Evolutionary conservation across 768 basidiomycete species (phyloP).

Genomic region (Russula compacta): DNA sequence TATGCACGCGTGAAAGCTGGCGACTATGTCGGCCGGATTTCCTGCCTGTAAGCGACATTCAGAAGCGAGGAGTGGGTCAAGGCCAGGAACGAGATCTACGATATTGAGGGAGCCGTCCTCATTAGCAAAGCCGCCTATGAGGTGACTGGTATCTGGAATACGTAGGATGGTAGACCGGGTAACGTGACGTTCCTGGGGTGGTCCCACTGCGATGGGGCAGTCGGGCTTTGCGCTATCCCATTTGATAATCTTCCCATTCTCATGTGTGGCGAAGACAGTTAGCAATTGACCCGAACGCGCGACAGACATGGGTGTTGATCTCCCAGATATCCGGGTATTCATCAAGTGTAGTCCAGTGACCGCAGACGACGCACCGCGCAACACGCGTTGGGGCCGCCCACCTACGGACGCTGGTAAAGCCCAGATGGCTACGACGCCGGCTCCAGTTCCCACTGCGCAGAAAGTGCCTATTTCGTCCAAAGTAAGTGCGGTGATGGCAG

Average conservation of each 20-base stretch:
- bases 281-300: slow-evolving; percentile 18
- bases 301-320: slow-evolving; percentile 20
- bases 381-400: slow-evolving; percentile 33
- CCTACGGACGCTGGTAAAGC: slow-evolving; percentile 34
- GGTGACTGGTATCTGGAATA: slow-evolving; percentile 37
- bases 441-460: slow-evolving; percentile 64
- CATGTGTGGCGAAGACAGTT: slow-evolving; percentile 32
- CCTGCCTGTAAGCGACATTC: slow-evolving; percentile 51
- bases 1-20: slow-evolving; percentile 44
- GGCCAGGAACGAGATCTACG: slow-evolving; percentile 37
- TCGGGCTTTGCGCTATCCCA: slow-evolving; percentile 35
- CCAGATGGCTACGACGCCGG: slow-evolving; percentile 60
- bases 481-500: slow-evolving; percentile 50
- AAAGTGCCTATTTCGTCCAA: slow-evolving; percentile 51
- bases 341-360: slow-evolving; percentile 43
- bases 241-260: slow-evolving; percentile 47
- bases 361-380: slow-evolving; percentile 38
- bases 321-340: slow-evolving; percentile 14
- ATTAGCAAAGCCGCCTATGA: slow-evolving; percentile 50
- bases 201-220: slow-evolving; percentile 32
- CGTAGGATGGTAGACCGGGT: slow-evolving; percentile 41
- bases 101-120: slow-evolving; percentile 63
- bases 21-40: slow-evolving; percentile 44
- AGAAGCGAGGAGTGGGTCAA: slow-evolving; percentile 31
- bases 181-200: slow-evolving; percentile 36